These are phyloP conservation scores for Aspergillus sergii DNA, from an alignment of 2,329 filamentous ascomycete species.

Conservation along the genomic window DNA sequence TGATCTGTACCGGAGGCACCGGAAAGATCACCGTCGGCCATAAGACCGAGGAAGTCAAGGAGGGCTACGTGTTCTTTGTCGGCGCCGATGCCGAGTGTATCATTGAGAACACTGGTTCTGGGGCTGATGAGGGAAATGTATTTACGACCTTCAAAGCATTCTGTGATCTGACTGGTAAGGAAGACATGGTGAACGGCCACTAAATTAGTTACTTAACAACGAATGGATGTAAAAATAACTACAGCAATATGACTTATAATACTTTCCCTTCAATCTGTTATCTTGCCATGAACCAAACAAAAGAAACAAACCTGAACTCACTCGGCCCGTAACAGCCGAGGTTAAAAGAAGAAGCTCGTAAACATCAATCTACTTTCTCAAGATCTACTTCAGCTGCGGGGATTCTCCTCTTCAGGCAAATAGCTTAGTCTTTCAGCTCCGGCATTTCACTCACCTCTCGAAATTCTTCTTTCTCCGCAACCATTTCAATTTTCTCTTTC, in stretches of 20 bases:
- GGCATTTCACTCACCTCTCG: not conserved
- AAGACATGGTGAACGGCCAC: conserved; percentile 39
- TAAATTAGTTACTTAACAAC: conserved; percentile 16
- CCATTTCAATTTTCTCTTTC: not conserved
- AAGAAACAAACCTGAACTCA: not conserved
- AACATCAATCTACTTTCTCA: not conserved
- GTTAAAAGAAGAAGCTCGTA: not conserved
- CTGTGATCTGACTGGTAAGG: conserved; percentile 71
- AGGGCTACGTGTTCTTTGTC: conserved; percentile 79
- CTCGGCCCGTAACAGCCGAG: conserved; percentile 1
- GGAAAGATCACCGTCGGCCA: conserved; percentile 85
- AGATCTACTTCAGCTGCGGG: not conserved
- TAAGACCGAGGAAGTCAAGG: conserved; percentile 72
- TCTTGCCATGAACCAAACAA: not conserved
- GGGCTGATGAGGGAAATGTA: conserved; percentile 62
- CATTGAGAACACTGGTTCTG: conserved; percentile 65
- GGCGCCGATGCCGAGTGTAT: conserved; percentile 84
- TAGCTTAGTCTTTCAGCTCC: not conserved
- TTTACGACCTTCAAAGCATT: conserved; percentile 93
- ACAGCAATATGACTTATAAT: not conserved
- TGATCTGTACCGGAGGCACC: conserved; percentile 83
- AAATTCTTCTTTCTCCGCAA: not conserved
- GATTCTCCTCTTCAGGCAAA: not conserved
- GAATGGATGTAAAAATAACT: not conserved
- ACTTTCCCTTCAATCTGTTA: not conserved